Base-by-base conservation (phyloP, 352 stramenopile species). In the Pythium apleroticum region DNA sequence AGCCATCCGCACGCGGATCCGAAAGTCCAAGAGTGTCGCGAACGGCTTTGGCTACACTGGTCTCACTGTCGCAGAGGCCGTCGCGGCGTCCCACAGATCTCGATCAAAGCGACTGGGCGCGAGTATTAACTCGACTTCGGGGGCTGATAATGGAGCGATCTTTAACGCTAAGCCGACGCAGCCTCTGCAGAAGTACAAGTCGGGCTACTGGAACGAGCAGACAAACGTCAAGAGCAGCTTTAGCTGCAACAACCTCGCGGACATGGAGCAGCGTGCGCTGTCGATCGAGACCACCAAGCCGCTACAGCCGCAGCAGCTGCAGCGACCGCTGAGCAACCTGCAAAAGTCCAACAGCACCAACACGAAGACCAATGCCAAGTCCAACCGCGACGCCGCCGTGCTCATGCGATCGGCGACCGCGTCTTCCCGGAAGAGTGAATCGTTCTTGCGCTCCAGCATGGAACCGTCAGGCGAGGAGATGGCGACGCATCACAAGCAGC, bases 211-310 rank as follows among this genome's bases (percentile, higher is more conserved):
- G 84, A 90, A 90, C 52, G 77, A 75, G 33, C 57, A 72, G 22
- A 87, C 77, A 58, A 90, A 88, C 64, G 73, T 90, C 54, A 92
- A 85, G 60, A 90, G 79, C 70, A 92, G 84, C 70, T 89, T 90
- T 43, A 92, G 84, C 57, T 90, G 80, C 76, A 92, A 92, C 69
- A 92, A 92, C 53, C 55, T 92, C 20, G 60, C 80, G 3, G 84
- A 92, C 43, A 77, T 90, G 35, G 84, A 89, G 63, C 68, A 76
- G 12, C 73, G 72, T 11, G 80, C 80, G 28, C 55, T 84, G 9
- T 27, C 74, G 50, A 65, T 87, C 37, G 76, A 88, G 49, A 67
- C 73, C 28, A 33, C 68, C 14, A 63, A 69, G 22, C 56, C 56
- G 0, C 24, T 12, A 27, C 33, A 49, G 33, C 39, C 37, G 6